Conservation (phyloP, 2,329 filamentous ascomycete genomes). For the Biscogniauxia sp. region DNA sequence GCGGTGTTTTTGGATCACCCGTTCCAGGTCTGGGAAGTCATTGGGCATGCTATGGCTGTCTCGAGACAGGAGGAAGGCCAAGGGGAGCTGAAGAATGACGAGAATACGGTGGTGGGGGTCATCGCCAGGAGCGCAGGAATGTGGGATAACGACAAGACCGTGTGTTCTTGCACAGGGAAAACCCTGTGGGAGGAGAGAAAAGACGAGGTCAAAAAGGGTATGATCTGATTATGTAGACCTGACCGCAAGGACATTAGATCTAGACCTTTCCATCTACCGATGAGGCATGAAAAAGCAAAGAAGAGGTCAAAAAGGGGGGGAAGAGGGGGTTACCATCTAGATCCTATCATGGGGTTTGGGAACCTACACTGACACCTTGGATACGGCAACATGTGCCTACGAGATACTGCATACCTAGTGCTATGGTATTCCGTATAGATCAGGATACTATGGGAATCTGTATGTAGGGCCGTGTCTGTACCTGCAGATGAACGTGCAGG, state of each 20-base stretch:
- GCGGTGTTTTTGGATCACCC: conserved; percentile 77
- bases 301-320: too few species aligned
- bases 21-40: conserved; percentile 92
- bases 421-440: not conserved
- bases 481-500: not conserved
- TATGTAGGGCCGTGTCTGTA: not conserved
- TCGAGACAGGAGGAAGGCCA: conserved; percentile 63
- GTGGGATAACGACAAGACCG: conserved; percentile 98
- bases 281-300: not conserved
- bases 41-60: conserved; percentile 88
- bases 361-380: not conserved
- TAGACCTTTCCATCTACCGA: not conserved
- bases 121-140: conserved; percentile 95
- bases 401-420: not conserved
- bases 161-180: conserved; percentile 97
- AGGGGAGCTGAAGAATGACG: conserved; percentile 67
- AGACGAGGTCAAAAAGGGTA: conserved; percentile 85
- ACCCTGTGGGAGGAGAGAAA: conserved; percentile 96
- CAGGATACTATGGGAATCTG: not conserved
- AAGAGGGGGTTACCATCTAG: not conserved
- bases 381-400: not conserved
- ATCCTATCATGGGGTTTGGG: not conserved
- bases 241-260: not conserved
- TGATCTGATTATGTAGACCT: conserved; percentile 57
- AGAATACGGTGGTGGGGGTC: conserved; percentile 85